Conservation (phyloP, 768 basidiomycete species). For the Tylopilus intermedius region DNA sequence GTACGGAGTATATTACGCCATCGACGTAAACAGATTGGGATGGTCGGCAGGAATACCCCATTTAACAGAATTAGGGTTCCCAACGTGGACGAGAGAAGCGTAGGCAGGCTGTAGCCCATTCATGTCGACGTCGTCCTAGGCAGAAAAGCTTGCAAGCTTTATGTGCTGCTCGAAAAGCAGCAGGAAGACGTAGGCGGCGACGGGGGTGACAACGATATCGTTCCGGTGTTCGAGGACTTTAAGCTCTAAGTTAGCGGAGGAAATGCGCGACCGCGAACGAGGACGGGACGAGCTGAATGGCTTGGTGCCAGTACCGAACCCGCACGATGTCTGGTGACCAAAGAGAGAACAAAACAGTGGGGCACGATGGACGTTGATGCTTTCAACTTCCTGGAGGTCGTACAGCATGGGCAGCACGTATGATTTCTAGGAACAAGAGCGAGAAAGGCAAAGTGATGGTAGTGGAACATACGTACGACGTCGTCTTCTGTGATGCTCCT, state of each 20-base stretch:
- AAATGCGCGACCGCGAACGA: constrained; percentile 10
- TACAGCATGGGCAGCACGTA: constrained; percentile 38
- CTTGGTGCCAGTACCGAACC: constrained; percentile 10
- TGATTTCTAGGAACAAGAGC: constrained; percentile 33
- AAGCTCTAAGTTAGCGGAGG: constrained; percentile 21
- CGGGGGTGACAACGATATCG: constrained; percentile 40
- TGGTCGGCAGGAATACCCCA: constrained; percentile 29
- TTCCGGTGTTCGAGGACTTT: constrained; percentile 35
- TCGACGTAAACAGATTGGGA: constrained; percentile 47
- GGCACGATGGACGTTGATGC: constrained; percentile 34
- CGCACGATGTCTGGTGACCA: constrained; percentile 22
- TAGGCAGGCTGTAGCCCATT: constrained; percentile 11
- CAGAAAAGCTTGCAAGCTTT: constrained; percentile 31
- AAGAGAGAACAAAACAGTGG: constrained; percentile 39
- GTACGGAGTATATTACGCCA: constrained; percentile 51
- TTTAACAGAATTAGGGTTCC: constrained; percentile 31
- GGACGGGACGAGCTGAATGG: constrained; percentile 16
- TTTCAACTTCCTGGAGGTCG: constrained; percentile 32
- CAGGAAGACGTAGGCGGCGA: constrained; percentile 42
- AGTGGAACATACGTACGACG: constrained; percentile 36
- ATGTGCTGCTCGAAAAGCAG: constrained; percentile 45
- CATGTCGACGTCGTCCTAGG: constrained; percentile 26
- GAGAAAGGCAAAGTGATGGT: background rate
- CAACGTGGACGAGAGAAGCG: constrained; percentile 20
- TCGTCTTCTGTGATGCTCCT: constrained; percentile 40